These are phyloP conservation scores for Carnegiea gigantea DNA, from an alignment of 179 eudicot species.

Conservation along the genomic window DNA sequence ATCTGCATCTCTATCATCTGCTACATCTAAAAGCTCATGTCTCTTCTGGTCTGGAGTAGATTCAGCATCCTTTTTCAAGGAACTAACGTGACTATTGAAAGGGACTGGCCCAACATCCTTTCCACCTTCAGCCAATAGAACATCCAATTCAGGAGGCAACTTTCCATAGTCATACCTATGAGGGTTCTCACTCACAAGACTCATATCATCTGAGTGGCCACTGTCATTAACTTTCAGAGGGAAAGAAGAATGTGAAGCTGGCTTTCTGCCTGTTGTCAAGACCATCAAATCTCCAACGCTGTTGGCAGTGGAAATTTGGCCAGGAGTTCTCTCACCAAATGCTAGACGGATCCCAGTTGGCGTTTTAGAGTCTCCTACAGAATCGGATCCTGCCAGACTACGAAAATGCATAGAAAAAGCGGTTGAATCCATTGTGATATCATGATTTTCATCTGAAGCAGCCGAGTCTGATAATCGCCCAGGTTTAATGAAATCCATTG, in stretches of 20 bases:
- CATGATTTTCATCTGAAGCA: slow-evolving; percentile 73
- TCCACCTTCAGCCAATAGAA: slow-evolving; percentile 59
- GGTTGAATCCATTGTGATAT: slow-evolving; percentile 92
- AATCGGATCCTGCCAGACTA: slow-evolving; percentile 77
- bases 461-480: slow-evolving; percentile 74
- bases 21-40: slow-evolving; percentile 11
- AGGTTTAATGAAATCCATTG: slow-evolving; percentile 76
- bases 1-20: slow-evolving; percentile 24
- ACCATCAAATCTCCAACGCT: slow-evolving; percentile 57
- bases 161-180: slow-evolving; percentile 67
- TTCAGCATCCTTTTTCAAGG: slow-evolving; percentile 15
- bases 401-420: slow-evolving; percentile 92
- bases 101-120: slow-evolving; percentile 42
- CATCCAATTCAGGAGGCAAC: slow-evolving; percentile 68
- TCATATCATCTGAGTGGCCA: slow-evolving; percentile 77
- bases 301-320: slow-evolving; percentile 33
- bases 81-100: slow-evolving; percentile 22
- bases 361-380: slow-evolving; percentile 69
- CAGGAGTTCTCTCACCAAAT: slow-evolving; percentile 71
- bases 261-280: slow-evolving; percentile 50
- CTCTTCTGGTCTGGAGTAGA: slow-evolving; percentile 21
- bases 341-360: slow-evolving; percentile 54
- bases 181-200: slow-evolving; percentile 62
- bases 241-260: slow-evolving; percentile 28
- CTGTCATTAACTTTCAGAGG: slow-evolving; percentile 38